Conservation (phyloP, 164 flowering plant genomes). For the Taxillus chinensis region DNA sequence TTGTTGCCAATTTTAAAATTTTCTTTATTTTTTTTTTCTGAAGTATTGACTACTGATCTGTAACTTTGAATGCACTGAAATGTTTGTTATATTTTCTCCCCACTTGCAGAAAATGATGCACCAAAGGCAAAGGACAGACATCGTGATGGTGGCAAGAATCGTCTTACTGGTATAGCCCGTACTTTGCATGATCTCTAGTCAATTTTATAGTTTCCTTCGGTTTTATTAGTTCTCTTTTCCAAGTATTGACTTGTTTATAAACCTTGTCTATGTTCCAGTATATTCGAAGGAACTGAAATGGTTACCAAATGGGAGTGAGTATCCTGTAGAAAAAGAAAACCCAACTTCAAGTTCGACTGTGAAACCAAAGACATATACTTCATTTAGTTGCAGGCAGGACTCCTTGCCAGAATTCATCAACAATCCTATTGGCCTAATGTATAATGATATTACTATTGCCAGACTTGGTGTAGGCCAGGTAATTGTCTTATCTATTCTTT, state of each 20-base stretch:
- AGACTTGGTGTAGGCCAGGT: constrained; percentile 93
- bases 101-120: no score
- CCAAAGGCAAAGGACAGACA: no score
- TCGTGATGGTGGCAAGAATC: no score
- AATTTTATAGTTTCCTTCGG: neutral
- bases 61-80: no score
- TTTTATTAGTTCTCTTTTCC: neutral
- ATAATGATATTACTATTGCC: constrained; percentile 52
- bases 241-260: constrained; percentile 4
- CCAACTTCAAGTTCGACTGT: constrained; percentile 21
- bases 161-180: constrained; percentile 48
- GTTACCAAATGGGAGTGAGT: constrained; percentile 80
- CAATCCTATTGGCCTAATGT: constrained; percentile 36
- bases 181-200: neutral
- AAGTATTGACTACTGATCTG: no score
- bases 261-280: constrained; percentile 35
- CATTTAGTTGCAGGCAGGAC: constrained; percentile 63
- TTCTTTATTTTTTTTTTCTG: no score
- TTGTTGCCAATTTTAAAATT: no score
- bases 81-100: no score
- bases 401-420: constrained; percentile 53
- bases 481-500: constrained; percentile 7
- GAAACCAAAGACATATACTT: constrained; percentile 61
- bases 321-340: constrained; percentile 26
- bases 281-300: constrained; percentile 62